Conservation (phyloP, 1,284 basidiomycete genomes). For the Anthracocystis setariae region DNA sequence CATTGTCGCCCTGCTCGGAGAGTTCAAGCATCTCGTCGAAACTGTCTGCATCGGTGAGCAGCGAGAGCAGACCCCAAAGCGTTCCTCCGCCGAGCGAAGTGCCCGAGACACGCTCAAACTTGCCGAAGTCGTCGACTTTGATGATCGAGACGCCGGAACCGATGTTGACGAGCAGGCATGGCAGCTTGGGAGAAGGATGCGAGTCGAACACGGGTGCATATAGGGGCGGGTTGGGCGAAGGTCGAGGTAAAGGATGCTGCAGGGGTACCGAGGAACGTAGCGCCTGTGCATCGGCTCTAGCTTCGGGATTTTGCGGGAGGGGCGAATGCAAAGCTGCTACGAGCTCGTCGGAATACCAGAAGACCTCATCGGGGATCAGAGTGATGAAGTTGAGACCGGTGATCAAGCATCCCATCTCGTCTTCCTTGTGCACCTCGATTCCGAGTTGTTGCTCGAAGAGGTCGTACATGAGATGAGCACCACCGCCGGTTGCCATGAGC, state of each 20-base stretch:
- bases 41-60: constrained; percentile 91
- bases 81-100: constrained; percentile 98
- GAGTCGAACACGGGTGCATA: constrained; percentile 86
- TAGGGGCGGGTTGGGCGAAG: constrained; percentile 88
- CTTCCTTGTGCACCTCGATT: constrained; percentile 86
- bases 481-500: constrained; percentile 97
- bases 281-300: constrained; percentile 45
- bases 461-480: constrained; percentile 93
- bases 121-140: constrained; percentile 93
- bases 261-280: constrained; percentile 43
- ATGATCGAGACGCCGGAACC: constrained; percentile 97
- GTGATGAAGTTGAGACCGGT: constrained; percentile 96
- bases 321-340: constrained; percentile 70
- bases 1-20: constrained; percentile 92
- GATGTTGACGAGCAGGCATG: constrained; percentile 97
- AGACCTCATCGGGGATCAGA: constrained; percentile 95
- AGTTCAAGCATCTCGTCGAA: constrained; percentile 98
- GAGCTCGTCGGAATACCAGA: constrained; percentile 97
- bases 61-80: constrained; percentile 93
- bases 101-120: constrained; percentile 94
- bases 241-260: constrained; percentile 77
- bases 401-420: constrained; percentile 99
- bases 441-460: constrained; percentile 79
- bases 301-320: constrained; percentile 45
- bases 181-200: constrained; percentile 80